A percentile compares a stretch with the other conserved stretches of the same genome.
Conservation (phyloP, 768 basidiomycete genomes). For the Tylopilus plumbeoviolaceoides region DNA sequence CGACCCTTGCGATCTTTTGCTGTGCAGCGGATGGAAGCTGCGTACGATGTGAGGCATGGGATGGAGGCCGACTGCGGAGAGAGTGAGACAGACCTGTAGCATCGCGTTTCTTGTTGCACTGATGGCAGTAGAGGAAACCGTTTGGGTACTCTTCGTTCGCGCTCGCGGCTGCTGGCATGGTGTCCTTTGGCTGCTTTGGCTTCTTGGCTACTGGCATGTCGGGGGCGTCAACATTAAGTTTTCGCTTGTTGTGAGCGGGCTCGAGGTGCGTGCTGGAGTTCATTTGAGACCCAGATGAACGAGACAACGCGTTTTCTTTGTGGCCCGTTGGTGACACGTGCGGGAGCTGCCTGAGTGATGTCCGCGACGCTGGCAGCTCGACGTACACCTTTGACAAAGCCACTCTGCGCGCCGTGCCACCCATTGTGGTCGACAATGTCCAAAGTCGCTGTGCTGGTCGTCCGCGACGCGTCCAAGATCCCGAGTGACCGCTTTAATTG, state of each 20-base stretch:
- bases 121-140: constrained; percentile 60
- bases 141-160: constrained; percentile 31
- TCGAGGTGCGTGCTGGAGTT: constrained; percentile 28
- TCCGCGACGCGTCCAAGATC: constrained; percentile 18
- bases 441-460: constrained; percentile 14
- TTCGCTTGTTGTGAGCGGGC: constrained; percentile 46
- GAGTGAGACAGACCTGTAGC: constrained; percentile 37
- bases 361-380: constrained; percentile 45
- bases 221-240: constrained; percentile 32
- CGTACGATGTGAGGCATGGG: constrained; percentile 1
- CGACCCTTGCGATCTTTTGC: constrained; percentile 29
- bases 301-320: constrained; percentile 47
- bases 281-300: constrained; percentile 30
- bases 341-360: constrained; percentile 15
- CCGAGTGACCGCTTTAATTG: constrained; percentile 9
- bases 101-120: constrained; percentile 64
- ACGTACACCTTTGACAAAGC: constrained; percentile 48
- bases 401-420: constrained; percentile 25
- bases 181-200: constrained; percentile 28
- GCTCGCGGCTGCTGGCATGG: constrained; percentile 13
- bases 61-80: neutral
- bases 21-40: constrained; percentile 40
- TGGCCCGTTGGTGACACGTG: constrained; percentile 31
- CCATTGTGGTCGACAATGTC: constrained; percentile 16
- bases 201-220: constrained; percentile 20